These are phyloP conservation scores for Pyrenochaeta sp. DNA, from an alignment of 2,329 filamentous ascomycete species.

Conservation along the genomic window DNA sequence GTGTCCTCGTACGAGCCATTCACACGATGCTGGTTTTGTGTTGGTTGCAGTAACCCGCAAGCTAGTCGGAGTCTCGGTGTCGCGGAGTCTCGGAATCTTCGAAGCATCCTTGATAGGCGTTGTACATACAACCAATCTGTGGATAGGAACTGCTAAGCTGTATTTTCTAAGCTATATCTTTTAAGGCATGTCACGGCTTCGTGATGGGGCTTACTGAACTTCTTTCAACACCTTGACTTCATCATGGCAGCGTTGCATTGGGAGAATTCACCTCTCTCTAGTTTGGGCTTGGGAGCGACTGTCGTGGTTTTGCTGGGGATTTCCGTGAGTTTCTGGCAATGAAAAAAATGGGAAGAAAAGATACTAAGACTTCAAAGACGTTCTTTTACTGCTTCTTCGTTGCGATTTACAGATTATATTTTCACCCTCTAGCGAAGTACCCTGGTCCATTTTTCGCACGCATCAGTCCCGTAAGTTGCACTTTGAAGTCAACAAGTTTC, in stretches of 20 bases:
- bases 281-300: constrained; percentile 31
- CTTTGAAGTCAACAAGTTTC: not conserved
- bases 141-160: no score
- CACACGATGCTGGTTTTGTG: not conserved
- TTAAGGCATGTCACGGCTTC: not conserved
- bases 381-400: constrained; percentile 1
- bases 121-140: no score
- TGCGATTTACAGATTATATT: constrained; percentile 29
- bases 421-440: constrained; percentile 26
- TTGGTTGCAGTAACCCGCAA: not conserved
- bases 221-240: not conserved
- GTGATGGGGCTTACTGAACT: not conserved
- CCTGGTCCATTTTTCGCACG: constrained; percentile 26
- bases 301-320: constrained; percentile 41
- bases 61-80: not conserved
- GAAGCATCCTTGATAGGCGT: no score
- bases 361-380: not conserved
- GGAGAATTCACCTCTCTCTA: not conserved
- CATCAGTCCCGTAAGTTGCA: constrained; percentile 5
- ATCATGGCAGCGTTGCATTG: not conserved
- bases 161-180: not conserved
- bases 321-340: not conserved
- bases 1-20: not conserved
- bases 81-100: not conserved
- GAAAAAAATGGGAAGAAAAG: not conserved